A percentile compares a stretch with the other conserved stretches of the same genome.
Conservation (phyloP, 2,329 filamentous ascomycete genomes). For the Fusarium torulosum region DNA sequence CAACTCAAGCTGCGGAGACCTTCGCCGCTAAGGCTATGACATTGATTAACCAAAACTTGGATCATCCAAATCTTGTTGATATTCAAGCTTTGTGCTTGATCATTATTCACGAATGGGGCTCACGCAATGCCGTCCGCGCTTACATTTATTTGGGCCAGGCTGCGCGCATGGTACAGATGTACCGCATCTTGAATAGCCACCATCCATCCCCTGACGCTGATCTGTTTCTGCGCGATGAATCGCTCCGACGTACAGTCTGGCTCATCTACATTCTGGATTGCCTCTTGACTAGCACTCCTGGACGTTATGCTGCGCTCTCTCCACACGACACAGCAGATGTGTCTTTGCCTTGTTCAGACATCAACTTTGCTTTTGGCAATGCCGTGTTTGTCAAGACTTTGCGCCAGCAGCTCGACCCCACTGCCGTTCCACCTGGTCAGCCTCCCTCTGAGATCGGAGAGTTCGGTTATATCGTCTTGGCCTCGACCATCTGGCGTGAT, state of each 20-base stretch:
- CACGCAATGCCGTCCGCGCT: slow-evolving; percentile 70
- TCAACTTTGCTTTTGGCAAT: slow-evolving; percentile 73
- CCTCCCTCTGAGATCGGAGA: slow-evolving; percentile 67
- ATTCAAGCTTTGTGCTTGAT: slow-evolving; percentile 72
- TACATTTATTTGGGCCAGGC: slow-evolving; percentile 74
- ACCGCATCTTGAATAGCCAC: slow-evolving; percentile 69
- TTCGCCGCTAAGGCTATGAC: slow-evolving; percentile 70
- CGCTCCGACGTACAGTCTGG: slow-evolving; percentile 71
- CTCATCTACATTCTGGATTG: slow-evolving; percentile 73
- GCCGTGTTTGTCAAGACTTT: slow-evolving; percentile 70
- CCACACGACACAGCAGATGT: slow-evolving; percentile 67
- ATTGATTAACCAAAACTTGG: slow-evolving; percentile 69
- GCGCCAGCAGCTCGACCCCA: slow-evolving; percentile 55
- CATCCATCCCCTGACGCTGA: slow-evolving; percentile 65
- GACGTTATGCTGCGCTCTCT: slow-evolving; percentile 68
- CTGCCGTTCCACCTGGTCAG: slow-evolving; percentile 54
- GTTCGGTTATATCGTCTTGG: slow-evolving; percentile 71
- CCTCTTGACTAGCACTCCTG: slow-evolving; percentile 71
- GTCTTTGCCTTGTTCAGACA: slow-evolving; percentile 69
- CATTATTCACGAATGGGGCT: slow-evolving; percentile 73
- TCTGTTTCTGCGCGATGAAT: slow-evolving; percentile 71
- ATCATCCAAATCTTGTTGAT: slow-evolving; percentile 70
- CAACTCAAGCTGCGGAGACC: slow-evolving; percentile 68
- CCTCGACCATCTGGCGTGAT: slow-evolving; percentile 71
- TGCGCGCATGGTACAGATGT: slow-evolving; percentile 75